Percentiles rank a stretch among this genome's conserved stretches.
Conservation (phyloP, 176 grass and related monocot species). For the Avena atlantica region DNA sequence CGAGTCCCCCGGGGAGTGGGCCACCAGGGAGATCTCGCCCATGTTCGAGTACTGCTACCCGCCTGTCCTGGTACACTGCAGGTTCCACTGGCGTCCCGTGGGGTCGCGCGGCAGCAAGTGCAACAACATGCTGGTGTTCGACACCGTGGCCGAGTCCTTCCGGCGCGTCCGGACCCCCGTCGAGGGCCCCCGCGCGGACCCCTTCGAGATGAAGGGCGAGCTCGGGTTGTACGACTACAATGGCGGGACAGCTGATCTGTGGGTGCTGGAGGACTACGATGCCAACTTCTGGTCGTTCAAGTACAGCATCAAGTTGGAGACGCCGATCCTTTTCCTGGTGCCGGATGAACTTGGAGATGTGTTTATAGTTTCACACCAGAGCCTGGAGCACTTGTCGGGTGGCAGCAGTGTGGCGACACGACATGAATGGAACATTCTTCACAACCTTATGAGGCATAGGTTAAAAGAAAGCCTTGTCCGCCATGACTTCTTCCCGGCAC, state of each 20-base stretch:
- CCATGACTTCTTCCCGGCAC: neutral
- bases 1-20: neutral
- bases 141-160: slow-evolving; percentile 26
- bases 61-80: neutral
- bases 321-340: neutral
- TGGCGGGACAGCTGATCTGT: neutral
- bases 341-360: neutral
- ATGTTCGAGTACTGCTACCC: neutral
- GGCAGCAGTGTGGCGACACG: neutral
- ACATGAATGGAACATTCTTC: neutral
- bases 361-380: neutral
- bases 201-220: neutral
- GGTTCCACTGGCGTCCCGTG: slow-evolving; percentile 4
- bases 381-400: neutral
- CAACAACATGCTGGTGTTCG: slow-evolving; percentile 10
- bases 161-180: neutral
- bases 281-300: neutral
- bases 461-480: neutral
- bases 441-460: neutral
- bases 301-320: neutral
- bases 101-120: neutral
- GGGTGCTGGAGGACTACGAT: neutral
- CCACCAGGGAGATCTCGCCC: neutral
- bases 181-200: neutral
- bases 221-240: neutral